A percentile compares a stretch with the other conserved stretches of the same genome.
These are phyloP conservation scores for Obba rivulosa DNA, from an alignment of 768 basidiomycete species.

Conservation along the genomic window DNA sequence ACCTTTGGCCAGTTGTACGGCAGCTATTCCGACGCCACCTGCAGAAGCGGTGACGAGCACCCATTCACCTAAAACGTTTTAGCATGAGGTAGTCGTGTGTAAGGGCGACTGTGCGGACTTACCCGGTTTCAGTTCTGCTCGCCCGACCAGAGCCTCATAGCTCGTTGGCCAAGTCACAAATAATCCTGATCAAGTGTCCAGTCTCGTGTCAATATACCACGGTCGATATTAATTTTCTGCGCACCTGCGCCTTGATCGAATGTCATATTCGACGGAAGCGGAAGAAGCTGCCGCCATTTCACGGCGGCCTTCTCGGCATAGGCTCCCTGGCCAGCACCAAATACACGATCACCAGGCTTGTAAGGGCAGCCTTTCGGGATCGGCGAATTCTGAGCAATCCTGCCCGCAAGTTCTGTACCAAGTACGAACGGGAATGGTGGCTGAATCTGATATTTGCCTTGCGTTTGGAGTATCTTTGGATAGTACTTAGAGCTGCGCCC, in stretches of 20 bases:
- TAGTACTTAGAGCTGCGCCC: not conserved
- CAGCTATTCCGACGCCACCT: slow-evolving; percentile 90
- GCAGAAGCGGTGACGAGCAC: slow-evolving; percentile 94
- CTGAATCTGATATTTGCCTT: slow-evolving; percentile 86
- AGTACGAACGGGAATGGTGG: slow-evolving; percentile 82
- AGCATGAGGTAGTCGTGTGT: not conserved
- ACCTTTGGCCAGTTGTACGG: slow-evolving; percentile 93
- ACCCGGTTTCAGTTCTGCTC: slow-evolving; percentile 79
- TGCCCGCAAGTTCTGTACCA: slow-evolving; percentile 83
- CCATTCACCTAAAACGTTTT: slow-evolving; percentile 64
- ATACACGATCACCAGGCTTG: slow-evolving; percentile 82
- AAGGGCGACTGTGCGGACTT: slow-evolving; percentile 9
- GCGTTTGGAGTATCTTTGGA: slow-evolving; percentile 70
- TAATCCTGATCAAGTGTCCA: slow-evolving; percentile 42
- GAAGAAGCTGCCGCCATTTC: slow-evolving; percentile 44
- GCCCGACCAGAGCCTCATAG: slow-evolving; percentile 85
- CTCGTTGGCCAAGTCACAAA: slow-evolving; percentile 91
- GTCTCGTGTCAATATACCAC: not conserved
- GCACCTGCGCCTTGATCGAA: slow-evolving; percentile 84
- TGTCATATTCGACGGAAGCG: slow-evolving; percentile 69
- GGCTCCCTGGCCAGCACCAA: slow-evolving; percentile 75
- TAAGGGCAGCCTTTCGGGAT: slow-evolving; percentile 77
- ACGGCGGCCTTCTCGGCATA: slow-evolving; percentile 74
- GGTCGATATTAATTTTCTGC: slow-evolving; percentile 12
- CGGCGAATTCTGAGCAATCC: slow-evolving; percentile 60